These are phyloP conservation scores for Punctularia strigosozonata DNA, from an alignment of 768 basidiomycete species.

Conservation along the genomic window DNA sequence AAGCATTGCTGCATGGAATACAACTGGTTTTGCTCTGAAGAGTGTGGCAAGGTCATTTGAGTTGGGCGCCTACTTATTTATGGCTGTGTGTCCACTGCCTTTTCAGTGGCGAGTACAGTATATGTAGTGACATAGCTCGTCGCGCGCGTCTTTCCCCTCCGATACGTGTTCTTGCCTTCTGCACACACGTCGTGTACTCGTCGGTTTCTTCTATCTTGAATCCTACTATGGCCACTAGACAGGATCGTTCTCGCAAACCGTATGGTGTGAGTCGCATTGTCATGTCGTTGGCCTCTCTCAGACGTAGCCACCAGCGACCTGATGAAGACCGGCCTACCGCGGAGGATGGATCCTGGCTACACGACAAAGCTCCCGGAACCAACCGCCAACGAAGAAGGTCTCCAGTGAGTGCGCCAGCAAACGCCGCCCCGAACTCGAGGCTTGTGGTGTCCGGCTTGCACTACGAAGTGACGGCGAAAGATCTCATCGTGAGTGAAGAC, in stretches of 20 bases:
- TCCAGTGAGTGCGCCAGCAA: constrained; percentile 12
- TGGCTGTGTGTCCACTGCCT: no score
- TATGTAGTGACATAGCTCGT: no score
- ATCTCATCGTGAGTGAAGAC: constrained; percentile 57
- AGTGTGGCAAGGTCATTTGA: no score
- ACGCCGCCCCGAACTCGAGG: constrained; percentile 32
- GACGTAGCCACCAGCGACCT: constrained; percentile 43
- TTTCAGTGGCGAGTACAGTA: no score
- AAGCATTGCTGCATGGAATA: no score
- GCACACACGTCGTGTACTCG: no score
- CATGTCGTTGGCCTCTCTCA: not conserved
- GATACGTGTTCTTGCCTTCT: no score
- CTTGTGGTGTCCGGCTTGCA: constrained; percentile 81
- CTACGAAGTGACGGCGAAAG: constrained; percentile 84
- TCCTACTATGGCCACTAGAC: not conserved
- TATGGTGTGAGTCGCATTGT: constrained; percentile 8
- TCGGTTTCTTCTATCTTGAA: not conserved
- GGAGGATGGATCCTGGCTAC: constrained; percentile 64
- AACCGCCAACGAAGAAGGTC: constrained; percentile 17
- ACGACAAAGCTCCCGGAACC: constrained; percentile 57
- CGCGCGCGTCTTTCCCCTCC: no score
- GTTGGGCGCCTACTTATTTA: no score
- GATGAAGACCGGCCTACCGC: constrained; percentile 30
- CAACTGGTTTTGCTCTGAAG: no score
- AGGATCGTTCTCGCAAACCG: constrained; percentile 12